These are phyloP conservation scores for Aegilops bicornis DNA, from an alignment of 176 grass and related monocot species.

Conservation along the genomic window DNA sequence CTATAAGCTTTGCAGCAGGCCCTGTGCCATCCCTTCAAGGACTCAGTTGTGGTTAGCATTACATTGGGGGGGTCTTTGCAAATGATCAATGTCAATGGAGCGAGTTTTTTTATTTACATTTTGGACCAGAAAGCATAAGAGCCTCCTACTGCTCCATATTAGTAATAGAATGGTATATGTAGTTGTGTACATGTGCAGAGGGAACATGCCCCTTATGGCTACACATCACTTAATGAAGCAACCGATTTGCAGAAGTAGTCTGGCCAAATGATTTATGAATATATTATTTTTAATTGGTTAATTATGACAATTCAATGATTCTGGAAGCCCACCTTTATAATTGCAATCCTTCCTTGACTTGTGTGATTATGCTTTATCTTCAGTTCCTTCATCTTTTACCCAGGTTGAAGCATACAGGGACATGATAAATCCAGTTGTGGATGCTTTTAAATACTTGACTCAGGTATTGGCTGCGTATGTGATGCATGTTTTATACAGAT, in stretches of 20 bases:
- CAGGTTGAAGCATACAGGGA: conserved; percentile 99
- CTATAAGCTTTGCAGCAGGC: neutral
- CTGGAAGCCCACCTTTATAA: conserved; percentile 10
- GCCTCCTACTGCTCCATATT: neutral
- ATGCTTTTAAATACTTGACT: conserved; percentile 99
- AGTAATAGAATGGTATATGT: neutral
- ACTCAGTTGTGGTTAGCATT: neutral
- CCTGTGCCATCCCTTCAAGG: neutral
- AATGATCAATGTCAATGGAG: neutral
- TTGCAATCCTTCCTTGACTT: neutral
- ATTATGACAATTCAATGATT: neutral
- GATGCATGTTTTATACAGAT: conserved; percentile 31
- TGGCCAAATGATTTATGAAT: neutral
- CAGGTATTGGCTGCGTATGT: conserved; percentile 56
- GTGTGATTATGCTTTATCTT: conserved; percentile 9
- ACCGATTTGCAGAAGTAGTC: neutral
- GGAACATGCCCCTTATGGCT: neutral
- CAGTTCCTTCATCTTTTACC: neutral
- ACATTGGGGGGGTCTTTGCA: neutral
- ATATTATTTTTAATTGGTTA: conserved; percentile 6
- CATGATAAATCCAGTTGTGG: conserved; percentile 97
- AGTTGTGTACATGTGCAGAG: neutral
- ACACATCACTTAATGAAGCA: neutral
- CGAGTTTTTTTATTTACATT: neutral
- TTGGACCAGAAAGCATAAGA: neutral